Percentiles rank a stretch among this genome's conserved stretches.
phyloP scores from a whole-genome alignment of 192 early-diverging fungal genomes.

The Podila verticillata region DNA sequence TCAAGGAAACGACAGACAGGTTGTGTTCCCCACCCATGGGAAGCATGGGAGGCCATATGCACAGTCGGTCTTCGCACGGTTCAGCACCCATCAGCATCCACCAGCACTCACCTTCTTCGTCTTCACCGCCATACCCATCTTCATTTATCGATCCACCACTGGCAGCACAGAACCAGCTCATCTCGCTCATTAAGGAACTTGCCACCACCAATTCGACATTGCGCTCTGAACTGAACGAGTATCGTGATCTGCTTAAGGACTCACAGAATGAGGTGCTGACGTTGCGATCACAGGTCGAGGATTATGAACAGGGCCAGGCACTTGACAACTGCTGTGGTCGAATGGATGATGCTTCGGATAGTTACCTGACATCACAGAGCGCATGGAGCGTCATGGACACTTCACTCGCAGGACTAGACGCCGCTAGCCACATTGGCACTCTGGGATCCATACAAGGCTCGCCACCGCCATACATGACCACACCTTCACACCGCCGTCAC shows the following conservation, averaged over 20 bases:
- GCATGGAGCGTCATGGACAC: conserved; percentile 39
- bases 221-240: conserved; percentile 57
- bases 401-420: conserved; percentile 28
- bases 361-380: conserved; percentile 22
- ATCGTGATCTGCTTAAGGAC: conserved; percentile 58
- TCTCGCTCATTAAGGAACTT: conserved; percentile 63
- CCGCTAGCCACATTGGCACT: conserved; percentile 44
- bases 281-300: conserved; percentile 56
- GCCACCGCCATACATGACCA: conserved; percentile 33
- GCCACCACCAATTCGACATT: conserved; percentile 63
- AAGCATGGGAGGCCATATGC: conserved; percentile 15
- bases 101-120: conserved; percentile 23
- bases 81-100: conserved; percentile 22
- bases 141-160: conserved; percentile 51
- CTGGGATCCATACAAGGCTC: conserved; percentile 42
- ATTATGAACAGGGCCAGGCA: conserved; percentile 51
- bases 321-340: conserved; percentile 32
- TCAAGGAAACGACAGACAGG: conserved; percentile 46
- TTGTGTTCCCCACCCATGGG: conserved; percentile 40
- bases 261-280: conserved; percentile 54
- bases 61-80: conserved; percentile 19
- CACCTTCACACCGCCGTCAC: conserved; percentile 12
- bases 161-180: conserved; percentile 58
- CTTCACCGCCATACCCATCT: conserved; percentile 42
- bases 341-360: conserved; percentile 21